A percentile compares a stretch with the other conserved stretches of the same genome.
Evolutionary conservation across 306 rosid genomes (phyloP).

Genomic region (Cicer judaicum): DNA sequence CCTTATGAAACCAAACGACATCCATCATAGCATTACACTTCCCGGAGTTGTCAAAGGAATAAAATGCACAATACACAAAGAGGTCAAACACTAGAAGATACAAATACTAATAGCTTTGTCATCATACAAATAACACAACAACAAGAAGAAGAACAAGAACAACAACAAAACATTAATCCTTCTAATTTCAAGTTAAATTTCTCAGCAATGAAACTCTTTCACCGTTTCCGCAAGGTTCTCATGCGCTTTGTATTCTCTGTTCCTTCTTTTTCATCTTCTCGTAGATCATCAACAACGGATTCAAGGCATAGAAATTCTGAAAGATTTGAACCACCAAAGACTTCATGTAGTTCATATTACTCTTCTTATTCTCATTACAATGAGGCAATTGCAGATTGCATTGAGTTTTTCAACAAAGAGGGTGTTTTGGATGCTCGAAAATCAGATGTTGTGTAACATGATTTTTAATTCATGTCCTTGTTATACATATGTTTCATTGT

Average conservation of each 20-base stretch:
- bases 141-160: not conserved
- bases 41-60: conserved; percentile 59
- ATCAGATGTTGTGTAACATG: conserved; percentile 52
- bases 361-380: conserved; percentile 81
- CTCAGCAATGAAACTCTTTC: conserved; percentile 76
- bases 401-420: conserved; percentile 86
- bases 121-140: conserved; percentile 47
- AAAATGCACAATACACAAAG: conserved; percentile 64
- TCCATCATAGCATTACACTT: conserved; percentile 74
- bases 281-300: conserved; percentile 17
- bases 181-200: conserved; percentile 46
- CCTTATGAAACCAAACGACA: conserved; percentile 56
- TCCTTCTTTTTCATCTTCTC: conserved; percentile 8
- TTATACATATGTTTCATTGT: too few relatives aligned
- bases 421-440: conserved; percentile 53
- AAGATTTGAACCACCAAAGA: conserved; percentile 81
- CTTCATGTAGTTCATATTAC: conserved; percentile 82
- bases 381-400: conserved; percentile 86
- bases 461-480: not conserved
- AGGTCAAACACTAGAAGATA: conserved; percentile 13
- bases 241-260: conserved; percentile 60
- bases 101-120: conserved; percentile 38
- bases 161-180: not conserved
- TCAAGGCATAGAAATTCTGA: conserved; percentile 54
- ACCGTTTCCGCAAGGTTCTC: conserved; percentile 70